Percentiles rank a stretch among this genome's conserved stretches.
phyloP scores from a whole-genome alignment of 495 filamentous ascomycete species.

The Neurospora cerealis region DNA sequence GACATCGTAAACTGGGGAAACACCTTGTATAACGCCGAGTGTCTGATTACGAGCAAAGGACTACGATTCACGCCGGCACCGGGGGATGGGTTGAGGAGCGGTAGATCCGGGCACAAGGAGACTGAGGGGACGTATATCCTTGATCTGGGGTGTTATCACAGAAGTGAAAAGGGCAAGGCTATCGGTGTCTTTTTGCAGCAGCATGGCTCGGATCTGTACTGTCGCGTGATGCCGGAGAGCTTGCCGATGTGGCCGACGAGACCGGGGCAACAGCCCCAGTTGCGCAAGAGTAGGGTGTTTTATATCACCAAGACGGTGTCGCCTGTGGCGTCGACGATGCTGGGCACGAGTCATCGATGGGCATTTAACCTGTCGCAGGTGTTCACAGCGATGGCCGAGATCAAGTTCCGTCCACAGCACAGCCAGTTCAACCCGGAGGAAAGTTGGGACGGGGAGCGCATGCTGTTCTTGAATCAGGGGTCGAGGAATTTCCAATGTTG shows the following conservation, averaged over 20 bases:
- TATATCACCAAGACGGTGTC: slow-evolving; percentile 13
- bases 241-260: not conserved
- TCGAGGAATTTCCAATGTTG: not conserved
- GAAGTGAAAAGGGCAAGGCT: not conserved
- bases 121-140: slow-evolving; percentile 9
- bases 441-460: slow-evolving; percentile 12
- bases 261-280: not conserved
- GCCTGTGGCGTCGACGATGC: slow-evolving; percentile 3
- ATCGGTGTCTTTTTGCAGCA: slow-evolving; percentile 12
- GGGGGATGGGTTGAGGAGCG: not conserved
- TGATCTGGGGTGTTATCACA: slow-evolving; percentile 7
- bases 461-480: slow-evolving; percentile 10
- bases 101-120: not conserved
- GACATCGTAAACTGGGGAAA: slow-evolving; percentile 2
- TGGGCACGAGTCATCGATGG: slow-evolving; percentile 8
- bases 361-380: slow-evolving; percentile 9
- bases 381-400: not conserved
- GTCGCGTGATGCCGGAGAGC: slow-evolving; percentile 5
- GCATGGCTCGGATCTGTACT: slow-evolving; percentile 14
- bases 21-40: slow-evolving; percentile 10
- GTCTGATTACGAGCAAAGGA: slow-evolving; percentile 8
- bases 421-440: slow-evolving; percentile 1
- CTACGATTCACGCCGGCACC: slow-evolving; percentile 7
- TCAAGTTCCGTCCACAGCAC: not conserved
- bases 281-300: slow-evolving; percentile 3